These are phyloP conservation scores for Phytophthora nicotianae DNA, from an alignment of 352 stramenopile genomes.

Conservation along the genomic window DNA sequence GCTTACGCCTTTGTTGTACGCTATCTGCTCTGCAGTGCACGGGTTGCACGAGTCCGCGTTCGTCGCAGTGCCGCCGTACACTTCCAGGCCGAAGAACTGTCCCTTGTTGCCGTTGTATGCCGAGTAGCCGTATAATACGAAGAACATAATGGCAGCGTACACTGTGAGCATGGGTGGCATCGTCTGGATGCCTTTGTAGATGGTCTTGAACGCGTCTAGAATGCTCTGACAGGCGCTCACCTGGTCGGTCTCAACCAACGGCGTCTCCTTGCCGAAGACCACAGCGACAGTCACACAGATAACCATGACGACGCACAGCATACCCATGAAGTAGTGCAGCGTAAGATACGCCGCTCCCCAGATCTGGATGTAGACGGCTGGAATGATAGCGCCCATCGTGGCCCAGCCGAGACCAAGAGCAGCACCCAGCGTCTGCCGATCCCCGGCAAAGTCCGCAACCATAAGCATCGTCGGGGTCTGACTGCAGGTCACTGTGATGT, in stretches of 20 bases:
- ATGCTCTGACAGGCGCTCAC: constrained; percentile 21
- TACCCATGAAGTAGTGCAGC: constrained; percentile 41
- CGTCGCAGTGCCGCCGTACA: constrained; percentile 38
- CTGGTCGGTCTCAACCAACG: constrained; percentile 23
- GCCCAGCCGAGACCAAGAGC: constrained; percentile 36
- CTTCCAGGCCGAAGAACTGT: constrained; percentile 44
- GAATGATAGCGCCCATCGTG: constrained; percentile 35
- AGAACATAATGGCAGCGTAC: constrained; percentile 56
- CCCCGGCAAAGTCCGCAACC: constrained; percentile 47
- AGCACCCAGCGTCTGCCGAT: constrained; percentile 41
- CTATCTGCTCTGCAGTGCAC: constrained; percentile 37
- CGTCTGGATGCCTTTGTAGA: constrained; percentile 43
- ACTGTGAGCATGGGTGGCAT: constrained; percentile 44
- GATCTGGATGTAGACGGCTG: constrained; percentile 46
- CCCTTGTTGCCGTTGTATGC: constrained; percentile 74
- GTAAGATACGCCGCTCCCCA: constrained; percentile 44
- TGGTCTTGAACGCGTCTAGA: constrained; percentile 38
- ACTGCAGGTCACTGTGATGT: constrained; percentile 48
- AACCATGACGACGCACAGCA: constrained; percentile 46
- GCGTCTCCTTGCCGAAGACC: constrained; percentile 44
- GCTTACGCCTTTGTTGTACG: constrained; percentile 58
- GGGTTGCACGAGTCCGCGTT: constrained; percentile 33
- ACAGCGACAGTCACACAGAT: constrained; percentile 30
- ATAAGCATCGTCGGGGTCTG: constrained; percentile 41
- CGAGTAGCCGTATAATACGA: constrained; percentile 58